Percentiles rank a stretch among this genome's conserved stretches.
Conservation (phyloP, 176 grass and related monocot species). For the Echinochloa phyllopogon region DNA sequence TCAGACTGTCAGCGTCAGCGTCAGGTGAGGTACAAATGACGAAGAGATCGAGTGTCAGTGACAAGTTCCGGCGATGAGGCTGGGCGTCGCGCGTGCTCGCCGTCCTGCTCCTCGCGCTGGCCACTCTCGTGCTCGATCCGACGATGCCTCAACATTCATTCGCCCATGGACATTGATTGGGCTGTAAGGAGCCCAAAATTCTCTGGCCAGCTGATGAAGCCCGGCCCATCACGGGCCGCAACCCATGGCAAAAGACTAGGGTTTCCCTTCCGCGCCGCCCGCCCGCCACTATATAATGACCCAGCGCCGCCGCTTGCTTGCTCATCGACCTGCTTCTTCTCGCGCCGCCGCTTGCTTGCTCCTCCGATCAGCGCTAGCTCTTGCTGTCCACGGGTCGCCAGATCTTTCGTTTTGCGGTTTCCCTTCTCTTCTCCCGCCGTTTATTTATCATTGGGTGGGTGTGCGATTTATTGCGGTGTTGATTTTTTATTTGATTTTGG, state of each 20-base stretch:
- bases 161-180: too few relatives aligned
- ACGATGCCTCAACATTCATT: too few relatives aligned
- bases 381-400: background rate
- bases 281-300: background rate
- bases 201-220: background rate
- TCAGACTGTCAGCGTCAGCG: too few relatives aligned
- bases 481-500: background rate
- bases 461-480: background rate
- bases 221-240: background rate
- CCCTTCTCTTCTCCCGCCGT: background rate
- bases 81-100: too few relatives aligned
- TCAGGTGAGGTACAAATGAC: too few relatives aligned
- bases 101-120: too few relatives aligned
- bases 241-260: background rate
- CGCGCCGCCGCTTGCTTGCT: background rate
- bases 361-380: background rate
- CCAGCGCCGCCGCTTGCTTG: background rate
- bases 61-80: too few relatives aligned
- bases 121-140: too few relatives aligned
- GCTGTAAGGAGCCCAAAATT: too few relatives aligned
- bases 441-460: background rate
- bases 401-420: background rate
- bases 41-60: too few relatives aligned
- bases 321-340: background rate
- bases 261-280: background rate